Evolutionary conservation across 345 rosid species (phyloP), one percentile per base, ranked within the genome.

Genomic region (Rhizophora apiculata): DNA sequence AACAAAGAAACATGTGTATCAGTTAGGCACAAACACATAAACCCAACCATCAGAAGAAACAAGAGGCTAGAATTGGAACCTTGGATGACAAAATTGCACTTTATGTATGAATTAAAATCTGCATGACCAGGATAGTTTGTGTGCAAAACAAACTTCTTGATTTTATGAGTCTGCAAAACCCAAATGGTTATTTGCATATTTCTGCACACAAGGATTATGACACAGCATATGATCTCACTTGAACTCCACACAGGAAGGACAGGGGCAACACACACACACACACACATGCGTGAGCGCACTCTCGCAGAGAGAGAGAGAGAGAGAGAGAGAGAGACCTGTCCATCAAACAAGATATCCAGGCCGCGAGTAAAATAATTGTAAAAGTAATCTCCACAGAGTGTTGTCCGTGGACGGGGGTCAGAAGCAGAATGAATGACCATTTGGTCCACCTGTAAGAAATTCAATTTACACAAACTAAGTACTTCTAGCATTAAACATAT

Each of bases 71-170:
- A 53, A 75, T 74, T 63, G 54, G 51, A 81, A 85, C 93, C 90
- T 78, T 77, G 73, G 74, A 91, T 82, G 55, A 86, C 80, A 64
- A 92, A 92, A 79, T 95, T 95, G 91, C 96, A 88, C 81, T 95
- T 95, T 52, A 95, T 87, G 78, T 92, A 95, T 59, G 94, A 88
- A 85, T 92, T 95, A 79, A 95, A 95, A 84, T 95, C 99, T 30
- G 96, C 86, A 84, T 95, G 99, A 59, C 99, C 99, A 63, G 96
- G 98, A 81, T 95, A 92, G 81, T 95, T 92, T 27, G 97, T 88
- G 75, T 95, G 98, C 72, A 95, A 80, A 72, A 95, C 90, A 78
- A 95, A 95, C 89, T 95, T 95, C 80, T 92, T 92, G 70, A 88
- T 84, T 78, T 83, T 90, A 81, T 95, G 98, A 69, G 85, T 87